Evolutionary conservation across 139 green algal species (phyloP).

Genomic region (Microglena sp.): DNA sequence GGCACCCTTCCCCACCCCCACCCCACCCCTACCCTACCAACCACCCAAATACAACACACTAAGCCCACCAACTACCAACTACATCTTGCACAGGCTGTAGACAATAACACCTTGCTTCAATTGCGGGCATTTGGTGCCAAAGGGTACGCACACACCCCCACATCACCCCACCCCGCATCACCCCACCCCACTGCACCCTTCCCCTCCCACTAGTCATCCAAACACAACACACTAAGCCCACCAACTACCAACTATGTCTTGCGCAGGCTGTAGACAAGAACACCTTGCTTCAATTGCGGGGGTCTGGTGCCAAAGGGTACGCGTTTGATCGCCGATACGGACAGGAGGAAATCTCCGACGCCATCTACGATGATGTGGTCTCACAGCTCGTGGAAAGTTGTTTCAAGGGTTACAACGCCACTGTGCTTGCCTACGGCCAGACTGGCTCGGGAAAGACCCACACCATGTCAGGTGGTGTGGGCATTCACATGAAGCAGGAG

Average conservation of each 20-base stretch:
- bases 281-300: slow-evolving; percentile 46
- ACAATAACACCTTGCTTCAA: slow-evolving; percentile 16
- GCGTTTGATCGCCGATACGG: slow-evolving; percentile 49
- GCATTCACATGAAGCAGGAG: slow-evolving; percentile 40
- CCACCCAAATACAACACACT: neutral
- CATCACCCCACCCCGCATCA: too few species aligned
- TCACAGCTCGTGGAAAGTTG: slow-evolving; percentile 40
- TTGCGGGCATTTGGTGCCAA: neutral
- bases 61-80: slow-evolving; percentile 2
- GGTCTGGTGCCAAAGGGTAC: slow-evolving; percentile 43
- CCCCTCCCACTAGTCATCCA: neutral
- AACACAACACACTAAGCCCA: neutral
- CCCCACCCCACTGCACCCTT: neutral
- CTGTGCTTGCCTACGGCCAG: slow-evolving; percentile 65
- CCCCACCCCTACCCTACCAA: neutral
- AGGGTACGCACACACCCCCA: neutral
- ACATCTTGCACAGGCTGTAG: slow-evolving; percentile 39
- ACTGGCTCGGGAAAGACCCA: slow-evolving; percentile 66
- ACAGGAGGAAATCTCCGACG: slow-evolving; percentile 32
- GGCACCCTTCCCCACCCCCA: neutral
- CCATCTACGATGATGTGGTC: slow-evolving; percentile 50
- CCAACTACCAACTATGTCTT: neutral
- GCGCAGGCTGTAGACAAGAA: slow-evolving; percentile 53
- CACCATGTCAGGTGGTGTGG: slow-evolving; percentile 57
- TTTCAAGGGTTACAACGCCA: slow-evolving; percentile 67